Conservation (phyloP, 768 basidiomycete genomes). For the Russula sp. region DNA sequence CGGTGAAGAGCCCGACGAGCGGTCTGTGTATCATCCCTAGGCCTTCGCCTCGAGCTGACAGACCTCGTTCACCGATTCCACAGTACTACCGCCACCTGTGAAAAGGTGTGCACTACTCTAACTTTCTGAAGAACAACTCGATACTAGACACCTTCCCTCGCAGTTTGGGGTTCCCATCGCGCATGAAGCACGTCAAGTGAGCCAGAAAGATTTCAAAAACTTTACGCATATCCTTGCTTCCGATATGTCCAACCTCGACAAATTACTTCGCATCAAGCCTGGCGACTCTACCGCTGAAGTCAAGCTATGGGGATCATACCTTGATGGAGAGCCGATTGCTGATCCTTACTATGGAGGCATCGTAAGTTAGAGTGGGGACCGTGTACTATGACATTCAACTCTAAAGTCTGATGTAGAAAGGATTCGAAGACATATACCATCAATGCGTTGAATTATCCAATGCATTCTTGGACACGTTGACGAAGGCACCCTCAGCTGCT, state of each 20-base stretch:
- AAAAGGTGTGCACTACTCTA: constrained; percentile 42
- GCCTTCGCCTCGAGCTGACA: not conserved
- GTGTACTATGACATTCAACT: not conserved
- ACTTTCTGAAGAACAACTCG: not conserved
- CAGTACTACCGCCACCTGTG: constrained; percentile 65
- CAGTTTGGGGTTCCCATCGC: constrained; percentile 69
- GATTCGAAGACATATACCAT: constrained; percentile 70
- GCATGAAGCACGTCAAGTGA: constrained; percentile 60
- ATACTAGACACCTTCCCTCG: not conserved
- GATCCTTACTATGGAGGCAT: constrained; percentile 82
- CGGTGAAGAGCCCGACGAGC: constrained; percentile 75
- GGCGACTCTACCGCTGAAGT: constrained; percentile 52
- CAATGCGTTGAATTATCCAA: constrained; percentile 69
- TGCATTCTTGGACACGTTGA: constrained; percentile 69
- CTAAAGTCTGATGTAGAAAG: constrained; percentile 36
- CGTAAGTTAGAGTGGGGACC: constrained; percentile 32
- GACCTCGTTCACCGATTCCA: not conserved
- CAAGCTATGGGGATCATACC: constrained; percentile 74
- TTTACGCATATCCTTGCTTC: constrained; percentile 87
- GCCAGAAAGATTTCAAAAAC: constrained; percentile 53
- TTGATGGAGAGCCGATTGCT: constrained; percentile 59
- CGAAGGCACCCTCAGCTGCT: constrained; percentile 25
- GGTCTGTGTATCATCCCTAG: constrained; percentile 36
- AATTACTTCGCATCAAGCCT: constrained; percentile 46
- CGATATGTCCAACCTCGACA: constrained; percentile 66